phyloP scores from a whole-genome alignment of 768 basidiomycete genomes.

The Pluteus cervinus region DNA sequence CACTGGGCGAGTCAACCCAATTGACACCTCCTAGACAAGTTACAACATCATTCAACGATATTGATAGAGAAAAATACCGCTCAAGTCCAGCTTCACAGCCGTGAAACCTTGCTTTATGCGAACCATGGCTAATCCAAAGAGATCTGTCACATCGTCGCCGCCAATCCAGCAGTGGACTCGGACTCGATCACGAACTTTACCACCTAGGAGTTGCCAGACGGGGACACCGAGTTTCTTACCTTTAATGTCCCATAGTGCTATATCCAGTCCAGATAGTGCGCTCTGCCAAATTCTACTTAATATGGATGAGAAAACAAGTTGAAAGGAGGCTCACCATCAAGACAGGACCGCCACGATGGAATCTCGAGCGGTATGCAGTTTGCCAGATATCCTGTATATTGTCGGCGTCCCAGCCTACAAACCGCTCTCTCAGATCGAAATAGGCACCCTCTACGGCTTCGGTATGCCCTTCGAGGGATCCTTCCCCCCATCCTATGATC shows the following conservation, averaged over 20 bases:
- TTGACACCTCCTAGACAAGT: constrained; percentile 25
- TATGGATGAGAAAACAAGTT: background rate
- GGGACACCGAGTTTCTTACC: constrained; percentile 69
- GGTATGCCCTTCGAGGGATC: constrained; percentile 66
- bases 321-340: constrained; percentile 42
- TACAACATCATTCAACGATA: background rate
- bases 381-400: constrained; percentile 74
- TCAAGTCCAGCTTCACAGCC: constrained; percentile 65
- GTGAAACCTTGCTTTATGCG: constrained; percentile 61
- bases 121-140: constrained; percentile 42
- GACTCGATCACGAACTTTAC: constrained; percentile 55
- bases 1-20: constrained; percentile 58
- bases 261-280: constrained; percentile 56
- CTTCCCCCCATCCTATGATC: constrained; percentile 70
- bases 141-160: constrained; percentile 47
- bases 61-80: background rate
- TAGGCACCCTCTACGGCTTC: constrained; percentile 70
- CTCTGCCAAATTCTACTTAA: constrained; percentile 23
- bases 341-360: constrained; percentile 70
- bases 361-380: constrained; percentile 56
- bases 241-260: constrained; percentile 74
- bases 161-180: constrained; percentile 60
- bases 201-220: constrained; percentile 63
- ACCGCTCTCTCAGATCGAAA: constrained; percentile 50
- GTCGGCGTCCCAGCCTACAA: constrained; percentile 55